Conservation (phyloP, 2,329 filamentous ascomycete species). For the Orbilia blumenaviensis region DNA sequence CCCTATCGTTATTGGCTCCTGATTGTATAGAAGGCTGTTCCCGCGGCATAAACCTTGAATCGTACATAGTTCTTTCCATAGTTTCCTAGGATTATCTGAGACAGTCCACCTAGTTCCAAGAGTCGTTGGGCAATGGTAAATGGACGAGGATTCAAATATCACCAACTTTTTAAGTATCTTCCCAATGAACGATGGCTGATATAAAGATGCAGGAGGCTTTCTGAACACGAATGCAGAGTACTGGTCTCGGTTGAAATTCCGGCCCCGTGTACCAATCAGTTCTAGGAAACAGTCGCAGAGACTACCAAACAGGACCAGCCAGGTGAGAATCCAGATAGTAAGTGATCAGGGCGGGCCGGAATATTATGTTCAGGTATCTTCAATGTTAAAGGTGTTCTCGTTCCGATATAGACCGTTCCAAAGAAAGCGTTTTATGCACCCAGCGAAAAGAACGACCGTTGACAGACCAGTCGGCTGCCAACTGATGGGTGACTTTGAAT, state of each 20-base stretch:
- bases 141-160: not conserved
- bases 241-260: not conserved
- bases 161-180: not conserved
- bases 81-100: not conserved
- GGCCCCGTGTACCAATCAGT: not conserved
- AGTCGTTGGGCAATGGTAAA: not conserved
- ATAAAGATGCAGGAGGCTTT: too few species aligned
- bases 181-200: too few species aligned
- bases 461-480: conserved; percentile 25
- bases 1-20: not conserved
- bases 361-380: too few species aligned
- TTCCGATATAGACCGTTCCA: not conserved
- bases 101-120: not conserved
- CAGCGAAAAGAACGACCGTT: conserved; percentile 47
- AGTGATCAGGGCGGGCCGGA: not conserved
- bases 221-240: too few species aligned
- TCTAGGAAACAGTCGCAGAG: too few species aligned
- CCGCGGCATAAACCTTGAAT: conserved; percentile 34
- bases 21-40: conserved; percentile 6
- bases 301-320: conserved; percentile 7
- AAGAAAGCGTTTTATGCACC: conserved; percentile 12
- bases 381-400: not conserved
- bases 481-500: conserved; percentile 38
- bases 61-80: conserved; percentile 27
- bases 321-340: not conserved